Base-by-base conservation (phyloP, 2,329 filamentous ascomycete species). In the Aureobasidium pullulans region DNA sequence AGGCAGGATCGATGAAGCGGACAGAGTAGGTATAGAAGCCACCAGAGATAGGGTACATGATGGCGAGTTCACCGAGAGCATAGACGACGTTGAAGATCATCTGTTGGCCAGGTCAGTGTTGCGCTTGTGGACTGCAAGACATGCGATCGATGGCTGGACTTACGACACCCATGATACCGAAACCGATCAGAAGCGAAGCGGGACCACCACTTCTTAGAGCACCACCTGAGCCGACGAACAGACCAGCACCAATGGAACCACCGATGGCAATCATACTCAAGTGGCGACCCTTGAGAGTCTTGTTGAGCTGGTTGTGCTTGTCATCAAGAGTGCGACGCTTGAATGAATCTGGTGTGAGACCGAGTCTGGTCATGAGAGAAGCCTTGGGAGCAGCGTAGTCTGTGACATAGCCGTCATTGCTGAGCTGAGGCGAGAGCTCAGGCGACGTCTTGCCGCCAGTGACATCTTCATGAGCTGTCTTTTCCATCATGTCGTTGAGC, bases 31-130 rank as follows among this genome's bases (percentile, higher is more conserved):
- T 86, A 0, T 90, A 90, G 71, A 96, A 97, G 2, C 90, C 95
- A 57, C 93, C 93, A 28, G 92, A 89, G 31, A 96, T 88, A 5
- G 93, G 93, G 66, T 92, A 96, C 15, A 91, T 76, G 23, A 96
- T 91, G n/a, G 92, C 90, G 73, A 97, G 83, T 73, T 97, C 93
- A 63, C 93, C 93, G 29, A 97, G 79, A 0, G 91, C 90, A 69
- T 96, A 92, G 39, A 95, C 88, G 1, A 91, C 96, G 71, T 88
- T 94, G 74, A 90, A 96, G 64, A 96, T 75, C 90, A 96, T 96
- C 69, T 76, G 62, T 65, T 32, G 28, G 37, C 10, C 58, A 60
- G 7, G 40, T 64, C 64, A 58, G 59, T 16, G 10, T 6, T 4
- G 8, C 4, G 13, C 9, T 16, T 8, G 1, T 8, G 13, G 15